phyloP scores from a whole-genome alignment of 805 yeast genomes.

The Wickerhamiella siamensis region DNA sequence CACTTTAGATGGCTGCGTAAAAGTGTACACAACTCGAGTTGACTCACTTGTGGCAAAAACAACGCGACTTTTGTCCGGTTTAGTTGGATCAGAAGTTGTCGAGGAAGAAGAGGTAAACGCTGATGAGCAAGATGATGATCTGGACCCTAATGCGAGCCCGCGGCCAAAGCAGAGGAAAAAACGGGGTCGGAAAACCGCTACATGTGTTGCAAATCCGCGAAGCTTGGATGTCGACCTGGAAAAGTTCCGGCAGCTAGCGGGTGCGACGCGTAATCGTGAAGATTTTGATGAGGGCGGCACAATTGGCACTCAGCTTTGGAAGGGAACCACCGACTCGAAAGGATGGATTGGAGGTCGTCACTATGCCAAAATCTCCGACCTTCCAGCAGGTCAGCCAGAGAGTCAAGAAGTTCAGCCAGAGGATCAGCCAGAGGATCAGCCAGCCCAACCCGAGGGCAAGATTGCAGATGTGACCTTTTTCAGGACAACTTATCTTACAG shows the following conservation, averaged over 20 bases:
- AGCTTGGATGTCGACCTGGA: slow-evolving; percentile 21
- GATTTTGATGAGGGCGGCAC: slow-evolving; percentile 34
- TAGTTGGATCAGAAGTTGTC: slow-evolving; percentile 28
- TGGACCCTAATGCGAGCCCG: background rate
- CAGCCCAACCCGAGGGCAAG: background rate
- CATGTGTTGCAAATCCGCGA: slow-evolving; percentile 22
- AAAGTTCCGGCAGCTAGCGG: slow-evolving; percentile 17
- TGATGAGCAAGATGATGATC: slow-evolving; percentile 17
- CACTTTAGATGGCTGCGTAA: slow-evolving; percentile 87
- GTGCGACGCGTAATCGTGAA: slow-evolving; percentile 12
- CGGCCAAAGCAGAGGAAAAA: slow-evolving; percentile 14
- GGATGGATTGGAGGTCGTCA: slow-evolving; percentile 31
- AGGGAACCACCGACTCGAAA: slow-evolving; percentile 50
- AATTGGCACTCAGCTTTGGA: slow-evolving; percentile 30
- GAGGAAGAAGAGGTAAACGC: slow-evolving; percentile 16
- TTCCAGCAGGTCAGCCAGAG: background rate
- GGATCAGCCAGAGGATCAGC: too few species aligned
- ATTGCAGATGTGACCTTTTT: background rate
- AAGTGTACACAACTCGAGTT: slow-evolving; percentile 78
- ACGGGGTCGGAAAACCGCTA: slow-evolving; percentile 18
- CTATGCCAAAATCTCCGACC: background rate
- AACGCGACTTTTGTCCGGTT: slow-evolving; percentile 64
- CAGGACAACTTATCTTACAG: background rate
- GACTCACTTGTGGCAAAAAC: slow-evolving; percentile 89
- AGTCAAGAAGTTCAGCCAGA: too few species aligned